Evolutionary conservation across 2,329 filamentous ascomycete species (phyloP), one percentile per base, ranked within the genome.

Genomic region (Arthroderma sp.): DNA sequence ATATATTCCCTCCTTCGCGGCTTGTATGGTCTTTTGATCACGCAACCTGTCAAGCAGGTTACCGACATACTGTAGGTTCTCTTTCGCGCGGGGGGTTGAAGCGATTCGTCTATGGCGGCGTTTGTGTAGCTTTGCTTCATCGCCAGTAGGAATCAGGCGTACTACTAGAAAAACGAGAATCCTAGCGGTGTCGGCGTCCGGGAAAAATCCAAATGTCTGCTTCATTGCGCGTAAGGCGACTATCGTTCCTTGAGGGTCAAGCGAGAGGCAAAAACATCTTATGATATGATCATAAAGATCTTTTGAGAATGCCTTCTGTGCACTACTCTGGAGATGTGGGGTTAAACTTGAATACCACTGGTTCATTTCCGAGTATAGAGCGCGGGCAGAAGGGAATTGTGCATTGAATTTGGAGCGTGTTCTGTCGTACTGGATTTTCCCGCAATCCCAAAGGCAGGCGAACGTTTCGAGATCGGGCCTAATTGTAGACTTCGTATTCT

Each of bases 391-490:
- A 28, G 76, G 76, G 60, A 77, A 77, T 9, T 71, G 70, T 1
- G 70, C 65, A 54, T 74, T 66, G 60, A 79, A 79, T 5, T 77
- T 69, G 9, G 73, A 67, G 25, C 71, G 70, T 57, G 77, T 68
- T 9, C 68, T 77, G 54, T 77, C 75, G 54, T 81, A 76, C 60
- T 76, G 71, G 8, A 73, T 64, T 59, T 76, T 75, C 31, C 70
- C 74, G 38, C 74, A 75, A 61, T 77, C 73, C 83, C 84, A 89
- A 13, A 88, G 78, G 15, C 80, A 79, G 60, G 81, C 78, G 66
- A 85, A 88, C 1, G 85, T 88, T 69, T 85, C 80, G 0, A 83
- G 75, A 62, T 88, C 84, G 0, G 85, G 84, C 54, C 74, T 70
- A 41, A 86, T 73, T 25, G 77, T 70, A 8, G 69, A 63, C 31